Evolutionary conservation across 2,329 filamentous ascomycete species (phyloP), one percentile per base, ranked within the genome.

Genomic region (Phyllosticta citrichinensis): DNA sequence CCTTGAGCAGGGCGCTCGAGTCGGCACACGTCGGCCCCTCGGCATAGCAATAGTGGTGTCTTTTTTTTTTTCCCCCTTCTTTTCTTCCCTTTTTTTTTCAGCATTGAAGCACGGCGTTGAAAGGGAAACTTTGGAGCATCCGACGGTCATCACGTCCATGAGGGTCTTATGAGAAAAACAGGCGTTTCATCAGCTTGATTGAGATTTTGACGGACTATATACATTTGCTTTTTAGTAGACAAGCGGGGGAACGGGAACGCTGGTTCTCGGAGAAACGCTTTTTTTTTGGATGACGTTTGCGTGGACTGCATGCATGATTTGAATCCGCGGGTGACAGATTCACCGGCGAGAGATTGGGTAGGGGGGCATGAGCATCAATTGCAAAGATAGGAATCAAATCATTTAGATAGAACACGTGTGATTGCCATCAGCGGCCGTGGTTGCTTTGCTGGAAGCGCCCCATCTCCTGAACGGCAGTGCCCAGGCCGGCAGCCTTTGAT

Each of bases 101-200:
- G 63, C 64, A 63, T 64, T 61, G 69, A 68, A 70, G 68, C 68
- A 65, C 58, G 69, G 69, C 68, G 69, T 69, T 71, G 64, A 64
- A 35, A 10, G 58, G 33, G 11, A 40, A 60, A 57, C 30, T 55
- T 58, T 58, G 47, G 60, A 53, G 33, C 33, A 40, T 40, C 27
- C 27, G 27, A 30, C 27, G 27, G 27, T 30, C 27, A 30, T 40
- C 33, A 40, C 3, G 19, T 53, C 51, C 27, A 30, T 8, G 51
- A 1, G 11, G 51, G 20, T 25, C 24, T 53, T 53, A 22, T 22
- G 51, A 53, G 51, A 40, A 40, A 40, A 40, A 40, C 33, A 10
- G 33, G 33, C 33, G 33, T 40, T 40, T 40, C 33, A 40, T 30
- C 27, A 30, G 27, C 27, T 30, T 30, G 27, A 30, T 30, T 30